Percentiles rank a stretch among this genome's conserved stretches.
Conservation (phyloP, 305 asterid genomes). For the Fraxinus greggii region DNA sequence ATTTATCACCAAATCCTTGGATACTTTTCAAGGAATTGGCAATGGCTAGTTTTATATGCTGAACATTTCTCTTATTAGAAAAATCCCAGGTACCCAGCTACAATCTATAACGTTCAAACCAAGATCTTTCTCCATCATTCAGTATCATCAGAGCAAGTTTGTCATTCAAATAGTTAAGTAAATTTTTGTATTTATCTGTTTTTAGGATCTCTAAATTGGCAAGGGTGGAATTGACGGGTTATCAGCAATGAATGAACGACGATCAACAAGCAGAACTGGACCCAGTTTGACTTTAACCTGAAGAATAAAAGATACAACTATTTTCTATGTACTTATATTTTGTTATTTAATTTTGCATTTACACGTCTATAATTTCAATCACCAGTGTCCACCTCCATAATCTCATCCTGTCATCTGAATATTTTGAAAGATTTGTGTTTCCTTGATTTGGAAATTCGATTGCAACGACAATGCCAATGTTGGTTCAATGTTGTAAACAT, state of each 20-base stretch:
- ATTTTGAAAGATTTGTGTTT: background rate
- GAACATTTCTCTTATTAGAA: background rate
- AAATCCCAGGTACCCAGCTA: background rate
- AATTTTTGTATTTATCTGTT: background rate
- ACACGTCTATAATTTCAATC: no score
- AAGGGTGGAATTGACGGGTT: background rate
- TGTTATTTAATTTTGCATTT: no score
- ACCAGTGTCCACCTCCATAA: no score
- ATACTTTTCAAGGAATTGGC: background rate
- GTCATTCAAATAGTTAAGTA: background rate
- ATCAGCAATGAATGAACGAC: background rate
- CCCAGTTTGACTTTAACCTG: background rate
- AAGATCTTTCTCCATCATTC: background rate
- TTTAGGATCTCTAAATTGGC: background rate
- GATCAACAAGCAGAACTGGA: background rate
- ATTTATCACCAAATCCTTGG: background rate
- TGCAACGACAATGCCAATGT: background rate
- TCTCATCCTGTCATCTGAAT: background rate
- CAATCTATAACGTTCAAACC: background rate
- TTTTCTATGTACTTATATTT: background rate
- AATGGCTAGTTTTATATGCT: background rate
- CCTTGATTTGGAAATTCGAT: background rate
- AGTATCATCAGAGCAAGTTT: background rate
- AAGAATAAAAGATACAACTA: background rate
- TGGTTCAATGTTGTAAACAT: background rate